Evolutionary conservation across 1,284 basidiomycete genomes (phyloP).

Genomic region (Trametes sp.): DNA sequence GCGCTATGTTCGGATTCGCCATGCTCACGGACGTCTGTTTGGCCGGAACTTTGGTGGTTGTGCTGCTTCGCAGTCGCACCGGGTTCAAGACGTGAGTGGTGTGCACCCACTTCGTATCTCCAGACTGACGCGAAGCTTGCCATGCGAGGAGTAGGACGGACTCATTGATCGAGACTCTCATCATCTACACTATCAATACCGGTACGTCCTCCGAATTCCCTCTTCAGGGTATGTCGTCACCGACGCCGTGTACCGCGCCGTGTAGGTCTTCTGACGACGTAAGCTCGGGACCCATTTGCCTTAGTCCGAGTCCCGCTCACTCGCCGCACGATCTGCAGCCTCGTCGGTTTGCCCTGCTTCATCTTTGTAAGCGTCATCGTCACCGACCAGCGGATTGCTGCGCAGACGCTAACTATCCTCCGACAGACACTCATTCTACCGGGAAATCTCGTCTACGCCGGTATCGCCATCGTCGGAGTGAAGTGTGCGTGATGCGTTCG

Average conservation of each 20-base stretch:
- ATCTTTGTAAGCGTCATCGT: slow-evolving; percentile 8
- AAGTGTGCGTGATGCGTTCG: slow-evolving; percentile 2
- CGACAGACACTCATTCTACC: slow-evolving; percentile 13
- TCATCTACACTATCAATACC: slow-evolving; percentile 2
- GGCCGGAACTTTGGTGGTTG: no score
- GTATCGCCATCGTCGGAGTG: slow-evolving; percentile 9
- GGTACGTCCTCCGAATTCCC: background rate
- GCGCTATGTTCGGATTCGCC: no score
- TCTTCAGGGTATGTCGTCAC: background rate
- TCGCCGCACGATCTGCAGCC: background rate
- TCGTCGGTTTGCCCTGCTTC: slow-evolving; percentile 12
- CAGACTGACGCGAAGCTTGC: background rate
- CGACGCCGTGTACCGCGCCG: no score
- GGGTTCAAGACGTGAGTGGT: background rate
- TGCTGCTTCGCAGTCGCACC: no score
- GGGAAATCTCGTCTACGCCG: slow-evolving; percentile 15
- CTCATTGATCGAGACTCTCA: background rate
- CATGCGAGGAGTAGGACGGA: background rate
- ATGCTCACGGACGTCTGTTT: no score
- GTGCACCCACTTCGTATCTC: background rate
- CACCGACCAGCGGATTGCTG: background rate
- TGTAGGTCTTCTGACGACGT: background rate
- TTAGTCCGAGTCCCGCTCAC: background rate
- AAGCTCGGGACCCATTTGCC: background rate
- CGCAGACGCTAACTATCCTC: background rate